Evolutionary conservation across 108 stramenopile species (phyloP), one percentile per base, ranked within the genome.

Genomic region (Craspedostauros australis): DNA sequence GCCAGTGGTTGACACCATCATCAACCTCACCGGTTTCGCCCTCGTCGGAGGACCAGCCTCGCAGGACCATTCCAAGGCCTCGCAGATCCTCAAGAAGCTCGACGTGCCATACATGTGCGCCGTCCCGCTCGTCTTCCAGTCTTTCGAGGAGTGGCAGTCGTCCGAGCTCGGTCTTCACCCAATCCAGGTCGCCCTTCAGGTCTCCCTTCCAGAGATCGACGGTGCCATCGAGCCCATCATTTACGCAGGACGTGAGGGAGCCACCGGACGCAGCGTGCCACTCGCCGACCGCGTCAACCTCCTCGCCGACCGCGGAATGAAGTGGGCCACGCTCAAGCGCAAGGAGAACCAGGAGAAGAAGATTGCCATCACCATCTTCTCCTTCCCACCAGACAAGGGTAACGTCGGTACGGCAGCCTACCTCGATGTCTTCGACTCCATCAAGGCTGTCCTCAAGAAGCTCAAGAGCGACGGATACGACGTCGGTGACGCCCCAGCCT

Each of bases 141-240:
- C 92, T 15, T 96, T 96, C 57, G 94, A 96, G 69, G 95, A 96
- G 69, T 96, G 95, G 95, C 92, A 96, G 69, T 72, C 91, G 4
- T 89, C 87, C 33, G 95, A 96, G 80, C 80, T 96, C 12, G 95
- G 95, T 33, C 79, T 96, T 19, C 95, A 96, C 56, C 95, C 95
- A 30, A 91, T 96, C 62, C 95, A 96, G 51, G 95, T 96, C 33
- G 95, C 95, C 1, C 81, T 96, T 24, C 95, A 96, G 57, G 95
- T 96, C 0, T 96, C 95, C 19, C 75, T 96, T 26, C 95, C 95
- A 14, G 95, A 96, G 73, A 95, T 96, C 62, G 95, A 96, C 59
- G 95, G 95, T 38, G 95, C 95, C 38, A 96, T 96, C 58, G 95
- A 96, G 54, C 95, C 95, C 6, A 94, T 96, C 54, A 96, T 96